Evolutionary conservation across 495 filamentous ascomycete genomes (phyloP), one percentile per base, ranked within the genome.

Genomic region (Aspergillus sclerotiicarbonarius): DNA sequence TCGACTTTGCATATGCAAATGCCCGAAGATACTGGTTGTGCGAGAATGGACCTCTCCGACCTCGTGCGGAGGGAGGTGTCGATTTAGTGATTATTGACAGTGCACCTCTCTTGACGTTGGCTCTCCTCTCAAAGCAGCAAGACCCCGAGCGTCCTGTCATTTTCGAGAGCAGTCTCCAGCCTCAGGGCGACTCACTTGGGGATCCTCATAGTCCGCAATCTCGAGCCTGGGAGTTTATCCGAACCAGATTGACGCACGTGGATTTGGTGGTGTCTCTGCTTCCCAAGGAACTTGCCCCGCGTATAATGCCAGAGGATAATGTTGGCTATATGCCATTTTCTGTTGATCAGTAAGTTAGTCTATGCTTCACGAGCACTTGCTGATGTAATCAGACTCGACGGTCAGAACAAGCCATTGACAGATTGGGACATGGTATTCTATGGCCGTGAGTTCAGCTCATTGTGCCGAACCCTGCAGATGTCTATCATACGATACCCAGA

Each of bases 361-460:
- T 9, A 13, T 18, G 3, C 21, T 41, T 21, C 8, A 19, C 15
- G 20, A 4, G 1, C 25, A 19, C 29, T n/a, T 35, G 44, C 29
- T 39, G 16, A 49, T 25, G 12, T 41, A 25, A 0, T 4, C 32
- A 60, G 79, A 84, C 80, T 90, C 6, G 88, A 91, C 65, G 88
- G 88, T 13, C 69, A 90, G 53, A 90, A 90, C 68, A 91, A 91
- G 66, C 54, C 70, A 15, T 68, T 91, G 49, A 78, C 75, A 54
- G 74, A 78, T 4, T 89, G 84, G 82, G 83, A 89, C 60, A 74
- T 73, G 7, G 74, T 77, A 7, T 89, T 87, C 66, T 91, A 91
- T 55, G 77, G 85, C 39, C 79, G 85, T 56, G 72, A 81, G 29
- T 84, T 90, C 60, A 85, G 86, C 48, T 67, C 71, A 8, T 71